Evolutionary conservation across 805 yeast species (phyloP).

Genomic region (Schwanniomyces vanrijiae): DNA sequence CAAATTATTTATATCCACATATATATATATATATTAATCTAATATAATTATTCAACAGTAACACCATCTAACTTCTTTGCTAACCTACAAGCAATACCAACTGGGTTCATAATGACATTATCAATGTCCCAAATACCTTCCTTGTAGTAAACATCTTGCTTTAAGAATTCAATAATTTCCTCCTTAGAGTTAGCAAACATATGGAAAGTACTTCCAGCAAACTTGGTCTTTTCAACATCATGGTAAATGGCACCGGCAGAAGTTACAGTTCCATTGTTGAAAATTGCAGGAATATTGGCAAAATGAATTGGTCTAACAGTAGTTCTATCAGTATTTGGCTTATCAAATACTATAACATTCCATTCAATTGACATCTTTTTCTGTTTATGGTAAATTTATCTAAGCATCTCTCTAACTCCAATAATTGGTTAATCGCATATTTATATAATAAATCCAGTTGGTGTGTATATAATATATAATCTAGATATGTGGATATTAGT

Average conservation of each 20-base stretch:
- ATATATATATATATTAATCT: background rate
- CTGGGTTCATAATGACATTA: constrained; percentile 57
- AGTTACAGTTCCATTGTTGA: constrained; percentile 37
- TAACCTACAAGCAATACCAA: constrained; percentile 34
- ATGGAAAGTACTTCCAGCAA: constrained; percentile 70
- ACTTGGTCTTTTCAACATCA: constrained; percentile 45
- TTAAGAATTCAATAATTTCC: constrained; percentile 63
- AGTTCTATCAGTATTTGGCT: constrained; percentile 61
- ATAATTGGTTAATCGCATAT: background rate
- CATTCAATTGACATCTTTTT: constrained; percentile 46
- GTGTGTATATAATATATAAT: background rate
- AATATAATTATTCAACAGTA: constrained; percentile 4
- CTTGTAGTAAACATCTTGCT: constrained; percentile 60
- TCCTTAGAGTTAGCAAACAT: constrained; percentile 64
- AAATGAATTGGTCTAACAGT: constrained; percentile 52
- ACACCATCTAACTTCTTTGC: constrained; percentile 37
- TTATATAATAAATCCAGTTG: background rate
- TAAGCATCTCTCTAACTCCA: too few species aligned
- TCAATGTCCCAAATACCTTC: constrained; percentile 78
- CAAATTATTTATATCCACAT: background rate
- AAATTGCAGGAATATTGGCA: constrained; percentile 25
- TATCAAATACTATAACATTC: constrained; percentile 69
- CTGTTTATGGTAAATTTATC: too few species aligned
- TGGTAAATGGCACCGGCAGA: constrained; percentile 45
- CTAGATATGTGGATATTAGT: too few species aligned